Conservation (phyloP, 306 rosid species). For the Gynostemma pentaphyllum region DNA sequence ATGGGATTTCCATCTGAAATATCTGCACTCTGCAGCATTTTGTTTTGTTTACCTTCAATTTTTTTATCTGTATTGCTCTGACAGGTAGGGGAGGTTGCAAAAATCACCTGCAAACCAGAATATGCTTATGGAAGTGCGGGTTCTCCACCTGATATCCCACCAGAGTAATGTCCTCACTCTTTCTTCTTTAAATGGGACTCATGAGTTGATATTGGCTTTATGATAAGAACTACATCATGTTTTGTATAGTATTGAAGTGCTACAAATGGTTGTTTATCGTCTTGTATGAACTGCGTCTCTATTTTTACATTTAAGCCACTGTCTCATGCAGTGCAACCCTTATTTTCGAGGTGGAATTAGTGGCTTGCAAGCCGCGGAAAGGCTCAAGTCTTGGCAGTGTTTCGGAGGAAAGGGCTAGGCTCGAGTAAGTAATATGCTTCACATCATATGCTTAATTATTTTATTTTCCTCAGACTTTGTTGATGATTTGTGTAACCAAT, state of each 20-base stretch:
- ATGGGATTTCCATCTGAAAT: not conserved
- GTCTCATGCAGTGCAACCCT: constrained; percentile 71
- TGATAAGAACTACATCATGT: not conserved
- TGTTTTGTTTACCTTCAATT: constrained; percentile 9
- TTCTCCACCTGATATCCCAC: constrained; percentile 95
- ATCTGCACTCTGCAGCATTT: not conserved
- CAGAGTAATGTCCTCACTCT: constrained; percentile 40
- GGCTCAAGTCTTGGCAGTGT: constrained; percentile 77
- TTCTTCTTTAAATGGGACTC: not conserved
- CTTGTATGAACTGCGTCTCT: not conserved
- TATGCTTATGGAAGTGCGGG: constrained; percentile 92
- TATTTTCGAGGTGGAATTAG: constrained; percentile 80
- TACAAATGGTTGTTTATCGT: not conserved
- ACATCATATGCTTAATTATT: not conserved
- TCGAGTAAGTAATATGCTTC: constrained; percentile 49
- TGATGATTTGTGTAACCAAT: not conserved
- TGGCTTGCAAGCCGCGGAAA: constrained; percentile 84
- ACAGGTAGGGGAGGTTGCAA: constrained; percentile 86
- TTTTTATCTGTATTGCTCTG: constrained; percentile 13
- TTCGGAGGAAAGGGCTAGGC: constrained; percentile 93
- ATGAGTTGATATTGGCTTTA: not conserved
- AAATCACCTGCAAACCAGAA: constrained; percentile 83
- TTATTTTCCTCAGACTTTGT: not conserved
- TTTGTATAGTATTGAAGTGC: too few relatives aligned
- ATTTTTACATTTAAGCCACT: not conserved